Percentiles rank a stretch among this genome's conserved stretches.
Conservation (phyloP, 2,329 filamentous ascomycete species). For the Onygenales sp. region DNA sequence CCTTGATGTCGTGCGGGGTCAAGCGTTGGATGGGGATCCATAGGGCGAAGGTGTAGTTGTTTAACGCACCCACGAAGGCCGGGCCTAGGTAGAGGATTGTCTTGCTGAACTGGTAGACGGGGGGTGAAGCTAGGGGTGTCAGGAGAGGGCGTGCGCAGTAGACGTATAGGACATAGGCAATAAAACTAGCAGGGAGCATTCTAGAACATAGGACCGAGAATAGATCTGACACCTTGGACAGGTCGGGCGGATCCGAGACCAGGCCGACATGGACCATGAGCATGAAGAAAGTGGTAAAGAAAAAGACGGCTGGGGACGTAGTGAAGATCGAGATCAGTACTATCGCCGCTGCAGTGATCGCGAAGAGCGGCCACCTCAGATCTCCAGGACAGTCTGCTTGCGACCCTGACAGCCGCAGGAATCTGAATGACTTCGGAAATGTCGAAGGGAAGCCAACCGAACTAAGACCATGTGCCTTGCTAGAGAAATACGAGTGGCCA, state of each 20-base stretch:
- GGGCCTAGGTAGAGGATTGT: constrained; percentile 81
- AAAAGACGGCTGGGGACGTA: constrained; percentile 68
- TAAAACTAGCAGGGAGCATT: constrained; percentile 79
- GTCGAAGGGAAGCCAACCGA: constrained; percentile 76
- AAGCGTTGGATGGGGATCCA: constrained; percentile 88
- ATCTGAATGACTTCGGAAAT: constrained; percentile 80
- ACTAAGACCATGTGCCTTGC: constrained; percentile 61
- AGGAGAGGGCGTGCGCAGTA: constrained; percentile 70
- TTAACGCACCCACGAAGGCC: constrained; percentile 82
- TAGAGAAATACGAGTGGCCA: constrained; percentile 52
- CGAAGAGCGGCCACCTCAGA: constrained; percentile 73
- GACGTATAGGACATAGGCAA: constrained; percentile 77
- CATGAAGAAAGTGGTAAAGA: constrained; percentile 70
- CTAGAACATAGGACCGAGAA: constrained; percentile 71
- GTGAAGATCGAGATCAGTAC: constrained; percentile 72
- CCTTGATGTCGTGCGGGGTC: constrained; percentile 78
- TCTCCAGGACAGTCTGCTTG: constrained; percentile 60
- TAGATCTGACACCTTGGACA: constrained; percentile 57
- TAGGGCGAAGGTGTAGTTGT: constrained; percentile 83
- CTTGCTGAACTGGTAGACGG: constrained; percentile 65
- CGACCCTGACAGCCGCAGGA: constrained; percentile 48
- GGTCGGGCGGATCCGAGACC: constrained; percentile 73
- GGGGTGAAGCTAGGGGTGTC: constrained; percentile 54
- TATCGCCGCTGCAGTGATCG: constrained; percentile 71
- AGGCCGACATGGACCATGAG: constrained; percentile 86